A percentile compares a stretch with the other conserved stretches of the same genome.
Evolutionary conservation across 2,329 filamentous ascomycete genomes (phyloP).

Genomic region (Arthrobotrys conoides): DNA sequence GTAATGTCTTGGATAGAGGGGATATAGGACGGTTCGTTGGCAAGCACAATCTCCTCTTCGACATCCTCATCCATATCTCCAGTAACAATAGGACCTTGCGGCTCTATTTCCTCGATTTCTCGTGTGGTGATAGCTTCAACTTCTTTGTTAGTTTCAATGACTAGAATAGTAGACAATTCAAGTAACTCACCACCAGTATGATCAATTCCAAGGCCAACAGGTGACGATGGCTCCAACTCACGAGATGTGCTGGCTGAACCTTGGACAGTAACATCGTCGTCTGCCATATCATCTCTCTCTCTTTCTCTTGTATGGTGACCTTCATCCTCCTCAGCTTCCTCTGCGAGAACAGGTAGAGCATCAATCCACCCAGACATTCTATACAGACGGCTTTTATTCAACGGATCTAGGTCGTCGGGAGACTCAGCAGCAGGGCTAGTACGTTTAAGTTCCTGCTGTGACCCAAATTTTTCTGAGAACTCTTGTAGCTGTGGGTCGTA

Average conservation of each 20-base stretch:
- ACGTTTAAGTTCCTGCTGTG: constrained; percentile 9
- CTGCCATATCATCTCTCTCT: background rate
- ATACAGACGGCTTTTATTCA: constrained; percentile 28
- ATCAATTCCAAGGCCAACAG: constrained; percentile 36
- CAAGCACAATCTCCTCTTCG: constrained; percentile 50
- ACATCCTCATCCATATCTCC: constrained; percentile 48
- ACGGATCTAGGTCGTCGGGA: constrained; percentile 23
- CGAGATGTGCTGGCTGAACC: background rate
- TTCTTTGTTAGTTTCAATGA: constrained; percentile 37
- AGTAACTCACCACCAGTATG: constrained; percentile 31
- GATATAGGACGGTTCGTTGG: constrained; percentile 35
- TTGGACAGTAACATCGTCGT: background rate
- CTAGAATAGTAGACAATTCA: constrained; percentile 19
- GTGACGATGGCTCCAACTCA: background rate
- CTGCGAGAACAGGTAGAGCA: constrained; percentile 45
- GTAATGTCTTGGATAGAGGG: background rate
- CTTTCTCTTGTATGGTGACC: background rate
- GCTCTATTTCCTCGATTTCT: background rate
- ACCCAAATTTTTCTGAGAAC: constrained; percentile 46
- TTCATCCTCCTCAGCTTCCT: constrained; percentile 49
- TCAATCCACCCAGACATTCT: constrained; percentile 55
- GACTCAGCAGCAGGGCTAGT: constrained; percentile 4
- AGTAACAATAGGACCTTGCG: background rate
- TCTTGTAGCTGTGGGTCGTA: constrained; percentile 35
- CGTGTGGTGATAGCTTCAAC: constrained; percentile 7